Conservation (phyloP, 805 yeast genomes). For the Candida dendrica region DNA sequence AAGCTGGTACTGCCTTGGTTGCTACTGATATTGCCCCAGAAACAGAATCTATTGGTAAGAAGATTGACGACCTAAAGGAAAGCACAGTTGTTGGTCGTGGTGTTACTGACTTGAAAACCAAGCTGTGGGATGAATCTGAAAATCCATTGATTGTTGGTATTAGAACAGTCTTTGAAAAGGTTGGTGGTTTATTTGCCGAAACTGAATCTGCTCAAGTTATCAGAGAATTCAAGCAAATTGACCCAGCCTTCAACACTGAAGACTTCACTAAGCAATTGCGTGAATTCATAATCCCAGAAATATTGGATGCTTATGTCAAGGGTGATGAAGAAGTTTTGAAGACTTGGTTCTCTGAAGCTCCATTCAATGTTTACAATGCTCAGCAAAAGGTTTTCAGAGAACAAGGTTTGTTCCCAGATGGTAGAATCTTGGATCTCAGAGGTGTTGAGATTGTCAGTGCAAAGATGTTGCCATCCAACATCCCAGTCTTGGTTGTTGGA, state of each 20-base stretch:
- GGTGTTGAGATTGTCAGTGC: constrained; percentile 90
- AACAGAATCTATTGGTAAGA: constrained; percentile 60
- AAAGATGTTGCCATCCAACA: constrained; percentile 80
- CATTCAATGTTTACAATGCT: constrained; percentile 89
- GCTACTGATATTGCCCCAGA: constrained; percentile 74
- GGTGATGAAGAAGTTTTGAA: constrained; percentile 82
- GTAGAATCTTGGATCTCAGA: constrained; percentile 86
- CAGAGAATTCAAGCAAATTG: constrained; percentile 78
- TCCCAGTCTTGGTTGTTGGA: constrained; percentile 87
- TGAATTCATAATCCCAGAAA: constrained; percentile 90
- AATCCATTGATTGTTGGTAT: constrained; percentile 80
- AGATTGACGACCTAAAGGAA: constrained; percentile 59
- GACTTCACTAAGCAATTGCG: constrained; percentile 77
- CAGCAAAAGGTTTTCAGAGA: constrained; percentile 88
- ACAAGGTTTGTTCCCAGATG: constrained; percentile 87
- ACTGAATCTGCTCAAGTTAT: constrained; percentile 94
- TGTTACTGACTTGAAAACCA: constrained; percentile 51
- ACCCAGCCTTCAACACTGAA: constrained; percentile 78
- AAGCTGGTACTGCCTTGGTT: constrained; percentile 77
- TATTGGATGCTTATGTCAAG: constrained; percentile 88
- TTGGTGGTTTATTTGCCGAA: constrained; percentile 80
- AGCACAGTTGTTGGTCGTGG: constrained; percentile 64
- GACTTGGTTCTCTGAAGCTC: constrained; percentile 94
- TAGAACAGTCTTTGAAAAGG: constrained; percentile 71
- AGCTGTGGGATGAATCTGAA: constrained; percentile 85